A percentile compares a stretch with the other conserved stretches of the same genome.
Evolutionary conservation across 352 stramenopile genomes (phyloP).

Genomic region (Thalassiosira exigua): DNA sequence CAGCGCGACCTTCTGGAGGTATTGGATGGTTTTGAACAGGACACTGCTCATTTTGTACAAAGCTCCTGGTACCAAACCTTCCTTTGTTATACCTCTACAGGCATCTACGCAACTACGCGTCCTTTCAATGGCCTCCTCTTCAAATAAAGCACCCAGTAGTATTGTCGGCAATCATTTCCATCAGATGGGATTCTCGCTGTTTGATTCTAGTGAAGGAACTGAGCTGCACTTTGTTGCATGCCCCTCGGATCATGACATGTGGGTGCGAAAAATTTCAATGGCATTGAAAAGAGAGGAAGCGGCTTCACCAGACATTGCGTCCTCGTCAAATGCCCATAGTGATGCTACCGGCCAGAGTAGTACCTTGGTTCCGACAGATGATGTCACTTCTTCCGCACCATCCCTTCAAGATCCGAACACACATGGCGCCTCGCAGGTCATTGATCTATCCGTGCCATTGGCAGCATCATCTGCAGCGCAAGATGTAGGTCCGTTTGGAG

Average conservation of each 20-base stretch:
- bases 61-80: slow-evolving; percentile 52
- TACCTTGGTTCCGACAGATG: too few relatives aligned
- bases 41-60: slow-evolving; percentile 68
- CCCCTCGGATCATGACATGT: slow-evolving; percentile 61
- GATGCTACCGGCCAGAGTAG: too few relatives aligned
- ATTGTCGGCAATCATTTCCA: slow-evolving; percentile 50
- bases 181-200: slow-evolving; percentile 70
- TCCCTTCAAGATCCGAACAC: too few relatives aligned
- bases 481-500: too few relatives aligned
- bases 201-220: slow-evolving; percentile 57
- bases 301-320: slow-evolving; percentile 4
- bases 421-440: too few relatives aligned
- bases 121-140: slow-evolving; percentile 37
- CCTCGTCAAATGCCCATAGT: too few relatives aligned
- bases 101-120: slow-evolving; percentile 23
- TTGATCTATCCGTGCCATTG: too few relatives aligned
- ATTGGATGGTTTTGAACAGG: slow-evolving; percentile 71
- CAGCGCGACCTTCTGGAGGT: slow-evolving; percentile 68
- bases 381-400: too few relatives aligned
- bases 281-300: slow-evolving; percentile 24
- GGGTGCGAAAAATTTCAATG: slow-evolving; percentile 58
- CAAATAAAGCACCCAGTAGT: slow-evolving; percentile 28
- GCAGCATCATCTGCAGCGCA: too few relatives aligned
- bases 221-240: slow-evolving; percentile 64
- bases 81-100: slow-evolving; percentile 31